Evolutionary conservation across 805 yeast genomes (phyloP).

Genomic region (Nakazawaea molendinolei): DNA sequence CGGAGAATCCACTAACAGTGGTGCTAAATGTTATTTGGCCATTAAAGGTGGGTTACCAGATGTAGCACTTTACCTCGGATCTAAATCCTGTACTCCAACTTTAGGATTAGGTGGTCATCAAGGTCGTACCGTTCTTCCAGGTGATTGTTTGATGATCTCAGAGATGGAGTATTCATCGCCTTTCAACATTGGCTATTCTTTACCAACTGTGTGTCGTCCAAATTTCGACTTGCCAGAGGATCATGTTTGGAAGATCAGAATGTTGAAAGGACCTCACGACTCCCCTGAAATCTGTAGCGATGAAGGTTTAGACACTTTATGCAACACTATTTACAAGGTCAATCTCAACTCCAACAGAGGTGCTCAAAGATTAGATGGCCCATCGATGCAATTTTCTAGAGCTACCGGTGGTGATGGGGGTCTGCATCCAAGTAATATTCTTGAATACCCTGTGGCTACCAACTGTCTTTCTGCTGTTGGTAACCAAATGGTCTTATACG

Average conservation of each 20-base stretch:
- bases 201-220: conserved; percentile 17
- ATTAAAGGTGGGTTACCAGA: conserved; percentile 25
- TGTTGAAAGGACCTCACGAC: conserved; percentile 24
- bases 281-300: conserved; percentile 22
- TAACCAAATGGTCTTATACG: conserved; percentile 19
- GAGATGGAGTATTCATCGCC: conserved; percentile 1
- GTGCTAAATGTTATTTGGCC: conserved; percentile 21
- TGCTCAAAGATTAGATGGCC: conserved; percentile 24
- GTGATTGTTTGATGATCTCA: conserved; percentile 21
- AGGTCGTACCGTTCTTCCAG: conserved; percentile 22
- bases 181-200: conserved; percentile 12
- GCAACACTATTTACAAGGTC: conserved; percentile 16
- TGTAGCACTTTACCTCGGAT: conserved; percentile 23
- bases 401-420: conserved; percentile 25
- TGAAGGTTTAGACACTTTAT: conserved; percentile 19
- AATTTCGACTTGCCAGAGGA: conserved; percentile 13
- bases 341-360: conserved; percentile 26
- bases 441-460: conserved; percentile 24
- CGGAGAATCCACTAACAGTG: conserved; percentile 17
- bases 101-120: conserved; percentile 24
- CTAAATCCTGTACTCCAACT: conserved; percentile 24
- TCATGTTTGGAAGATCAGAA: conserved; percentile 17
- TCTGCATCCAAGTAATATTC: conserved; percentile 23
- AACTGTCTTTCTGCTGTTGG: conserved; percentile 25
- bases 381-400: conserved; percentile 19